Base-by-base conservation (phyloP, 495 filamentous ascomycete species). In the Lichenothelia convexa region DNA sequence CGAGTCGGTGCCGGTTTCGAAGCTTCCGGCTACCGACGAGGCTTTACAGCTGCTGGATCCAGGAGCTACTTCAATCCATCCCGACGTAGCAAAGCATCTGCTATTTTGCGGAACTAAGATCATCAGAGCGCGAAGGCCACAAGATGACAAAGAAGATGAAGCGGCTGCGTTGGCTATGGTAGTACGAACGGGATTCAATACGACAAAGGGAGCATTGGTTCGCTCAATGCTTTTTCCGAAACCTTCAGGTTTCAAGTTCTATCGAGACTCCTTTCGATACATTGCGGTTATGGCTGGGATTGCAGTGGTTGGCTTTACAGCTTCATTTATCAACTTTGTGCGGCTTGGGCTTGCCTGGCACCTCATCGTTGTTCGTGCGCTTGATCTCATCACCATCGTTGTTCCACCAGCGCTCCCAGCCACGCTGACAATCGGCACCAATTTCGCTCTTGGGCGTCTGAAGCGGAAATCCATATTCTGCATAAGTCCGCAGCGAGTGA, bases 171-270 rank as follows among this genome's bases (percentile, higher is more conserved):
- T 99, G 26, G 91, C 87, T 12, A 74, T 95, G 55, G 84, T 89
- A 18, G 75, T 89, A 11, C 71, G 89, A 43, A 95, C 85, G 1
- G 91, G 91, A 7, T 99, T 99, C 50, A 85, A 86, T 54, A 95
- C 91, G 2, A 95, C 91, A 3, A 99, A 95, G 51, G 91, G 91
- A 21, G 80, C 89, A 22, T 60, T 99, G 8, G 85, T 99, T 42
- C 80, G 91, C 17, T 94, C 91, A 1, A 99, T 99, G 86, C 73
- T 99, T 20, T 95, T 99, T 51, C 91, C 91, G 0, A 95, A 94
- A 48, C 91, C 91, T 0, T 91, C 86, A 17, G 86, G 84, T 1
- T 95, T 99, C 66, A 94, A 89, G 47, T 95, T 99, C 50, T 95
- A 99, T 50, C 68, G 82, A 13, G 91, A 99, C 51, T 94, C 91